Evolutionary conservation across 768 basidiomycete species (phyloP), one percentile per base, ranked within the genome.

Genomic region (Leucosporidium yakuticum): DNA sequence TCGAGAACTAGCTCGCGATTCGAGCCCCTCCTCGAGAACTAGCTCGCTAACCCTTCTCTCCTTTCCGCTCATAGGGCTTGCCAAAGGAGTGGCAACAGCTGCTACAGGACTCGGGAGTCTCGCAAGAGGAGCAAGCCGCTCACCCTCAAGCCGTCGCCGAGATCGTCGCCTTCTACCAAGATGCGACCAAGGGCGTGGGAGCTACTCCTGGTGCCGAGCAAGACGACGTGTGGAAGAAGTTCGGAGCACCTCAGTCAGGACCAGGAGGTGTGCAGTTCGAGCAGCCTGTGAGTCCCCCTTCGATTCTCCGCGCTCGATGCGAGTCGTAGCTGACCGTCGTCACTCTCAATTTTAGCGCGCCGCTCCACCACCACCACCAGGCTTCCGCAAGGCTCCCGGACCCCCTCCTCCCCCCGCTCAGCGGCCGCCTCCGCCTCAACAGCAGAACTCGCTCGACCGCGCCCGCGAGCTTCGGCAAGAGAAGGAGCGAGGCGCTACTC

Each of bases 71-170:
- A 23, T 44, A 60, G 54, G 96, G 96, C 4, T 83, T 99, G 39
- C 96, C 96, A 4, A 95, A 95, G 79, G 95, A 98, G 81, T 99
- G 96, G 96, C 96, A 99, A 77, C 91, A 97, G 78, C 83, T 97
- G 8, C 80, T 99, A 58, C 77, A 80, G 79, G 93, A 97, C 78
- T 91, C 88, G 70, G 96, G 96, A 63, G 97, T 98, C 77, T 93
- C 91, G 49, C 86, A 89, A 74, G 83, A 81, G 29, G 93, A 99
- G 80, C 96, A 99, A 81, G 94, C 96, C 79, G 92, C 90, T 82
- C 94, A 98, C 76, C 96, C 96, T 0, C 88, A 96, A 80, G 92
- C 92, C 5, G 92, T 98, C 69, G 92, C 94, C 86, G 96, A 97
- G 76, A 95, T 98, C 70, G 95, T 99, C 79, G 93, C 94, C 76